Percentiles rank a stretch among this genome's conserved stretches.
Evolutionary conservation across 768 basidiomycete genomes (phyloP).

Genomic region (Phaeotremella fagi): DNA sequence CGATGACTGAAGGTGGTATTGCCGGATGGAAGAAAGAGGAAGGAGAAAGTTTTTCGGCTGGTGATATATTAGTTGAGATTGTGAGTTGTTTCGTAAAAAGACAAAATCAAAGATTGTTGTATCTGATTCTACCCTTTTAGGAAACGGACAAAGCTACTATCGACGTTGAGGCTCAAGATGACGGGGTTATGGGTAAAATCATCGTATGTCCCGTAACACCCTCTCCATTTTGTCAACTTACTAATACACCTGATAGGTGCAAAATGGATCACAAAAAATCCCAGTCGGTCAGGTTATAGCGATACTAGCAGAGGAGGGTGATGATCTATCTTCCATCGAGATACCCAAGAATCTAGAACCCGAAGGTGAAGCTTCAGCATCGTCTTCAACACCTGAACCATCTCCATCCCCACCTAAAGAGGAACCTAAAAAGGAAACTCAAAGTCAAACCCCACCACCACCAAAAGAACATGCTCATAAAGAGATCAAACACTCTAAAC

Average conservation of each 20-base stretch:
- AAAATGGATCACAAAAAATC: conserved; percentile 76
- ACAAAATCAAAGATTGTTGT: not conserved
- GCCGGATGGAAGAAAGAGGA: conserved; percentile 83
- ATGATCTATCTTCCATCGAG: conserved; percentile 82
- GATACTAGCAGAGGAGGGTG: conserved; percentile 89
- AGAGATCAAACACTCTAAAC: conserved; percentile 55
- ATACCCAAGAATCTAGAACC: conserved; percentile 45
- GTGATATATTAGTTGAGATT: conserved; percentile 85
- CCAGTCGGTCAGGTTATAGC: conserved; percentile 85
- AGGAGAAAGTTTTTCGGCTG: conserved; percentile 71
- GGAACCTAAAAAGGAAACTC: conserved; percentile 16
- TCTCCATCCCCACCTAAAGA: conserved; percentile 9
- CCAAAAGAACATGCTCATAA: conserved; percentile 30
- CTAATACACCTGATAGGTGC: conserved; percentile 51
- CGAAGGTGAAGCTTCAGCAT: conserved; percentile 15
- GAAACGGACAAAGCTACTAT: conserved; percentile 50
- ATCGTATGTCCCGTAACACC: conserved; percentile 26
- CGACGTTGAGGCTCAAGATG: conserved; percentile 50
- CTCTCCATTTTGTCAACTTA: not conserved
- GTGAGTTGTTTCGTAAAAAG: conserved; percentile 51
- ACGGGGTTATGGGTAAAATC: conserved; percentile 50
- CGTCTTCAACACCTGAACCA: conserved; percentile 3
- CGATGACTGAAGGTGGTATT: conserved; percentile 93
- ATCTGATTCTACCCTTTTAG: conserved; percentile 8
- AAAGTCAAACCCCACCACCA: not conserved